phyloP scores from a whole-genome alignment of 192 early-diverging fungal species.

The Allomyces macrogynus region DNA sequence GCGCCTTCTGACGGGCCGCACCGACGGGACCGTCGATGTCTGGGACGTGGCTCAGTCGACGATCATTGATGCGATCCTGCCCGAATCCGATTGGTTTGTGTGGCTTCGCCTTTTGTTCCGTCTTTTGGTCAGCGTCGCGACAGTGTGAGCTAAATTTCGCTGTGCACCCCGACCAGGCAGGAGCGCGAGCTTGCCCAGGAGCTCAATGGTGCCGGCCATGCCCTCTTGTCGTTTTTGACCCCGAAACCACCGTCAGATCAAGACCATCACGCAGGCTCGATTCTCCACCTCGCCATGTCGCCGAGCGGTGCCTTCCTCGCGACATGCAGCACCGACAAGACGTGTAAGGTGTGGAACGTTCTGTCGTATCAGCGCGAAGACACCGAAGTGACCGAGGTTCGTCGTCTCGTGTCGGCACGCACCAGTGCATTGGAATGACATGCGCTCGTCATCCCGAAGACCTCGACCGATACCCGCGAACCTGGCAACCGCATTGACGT shows the following conservation, averaged over 20 bases:
- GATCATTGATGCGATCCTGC: slow-evolving; percentile 21
- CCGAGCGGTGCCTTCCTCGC: slow-evolving; percentile 23
- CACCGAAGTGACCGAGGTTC: slow-evolving; percentile 16
- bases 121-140: neutral
- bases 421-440: no score
- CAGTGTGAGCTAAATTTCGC: neutral
- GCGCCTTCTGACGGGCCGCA: slow-evolving; percentile 20
- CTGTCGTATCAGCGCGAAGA: slow-evolving; percentile 24
- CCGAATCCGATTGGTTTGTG: slow-evolving; percentile 23
- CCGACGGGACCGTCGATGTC: slow-evolving; percentile 19
- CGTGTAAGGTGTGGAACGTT: slow-evolving; percentile 34
- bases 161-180: neutral
- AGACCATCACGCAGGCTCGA: slow-evolving; percentile 13
- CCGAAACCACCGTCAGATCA: no score
- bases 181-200: neutral
- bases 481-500: slow-evolving; percentile 18
- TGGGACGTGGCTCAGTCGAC: slow-evolving; percentile 16
- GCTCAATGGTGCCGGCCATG: neutral
- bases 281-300: slow-evolving; percentile 18
- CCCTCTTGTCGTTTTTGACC: neutral
- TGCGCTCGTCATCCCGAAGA: no score
- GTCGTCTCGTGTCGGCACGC: neutral
- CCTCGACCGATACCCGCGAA: neutral
- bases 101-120: neutral
- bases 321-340: slow-evolving; percentile 26